phyloP scores from a whole-genome alignment of 164 flowering plant species.

The Platanus orientalis region DNA sequence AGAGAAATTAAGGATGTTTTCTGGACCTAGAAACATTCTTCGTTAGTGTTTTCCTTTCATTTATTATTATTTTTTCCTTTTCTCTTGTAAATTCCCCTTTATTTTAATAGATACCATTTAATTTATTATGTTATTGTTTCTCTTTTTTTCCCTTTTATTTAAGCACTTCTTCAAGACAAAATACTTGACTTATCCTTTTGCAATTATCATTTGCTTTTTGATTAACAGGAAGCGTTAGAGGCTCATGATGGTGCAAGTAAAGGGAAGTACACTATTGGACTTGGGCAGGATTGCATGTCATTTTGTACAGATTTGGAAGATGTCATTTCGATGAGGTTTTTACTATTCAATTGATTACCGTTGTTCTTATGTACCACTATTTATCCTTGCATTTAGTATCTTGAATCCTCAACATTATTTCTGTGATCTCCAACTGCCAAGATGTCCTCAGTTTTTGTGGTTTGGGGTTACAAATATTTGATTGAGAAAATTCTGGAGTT shows the following conservation, averaged over 20 bases:
- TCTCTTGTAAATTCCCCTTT: not conserved
- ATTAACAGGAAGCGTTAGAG: slow-evolving; percentile 76
- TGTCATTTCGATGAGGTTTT: slow-evolving; percentile 96
- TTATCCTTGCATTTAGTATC: not conserved
- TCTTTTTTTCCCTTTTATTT: not conserved
- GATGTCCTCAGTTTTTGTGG: too few relatives aligned
- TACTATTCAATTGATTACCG: not conserved
- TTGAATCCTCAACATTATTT: too few relatives aligned
- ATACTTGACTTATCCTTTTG: not conserved
- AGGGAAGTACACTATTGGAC: slow-evolving; percentile 97
- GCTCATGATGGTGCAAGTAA: slow-evolving; percentile 96
- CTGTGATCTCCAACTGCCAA: too few relatives aligned
- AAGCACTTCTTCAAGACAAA: not conserved
- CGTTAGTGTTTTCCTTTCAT: too few relatives aligned
- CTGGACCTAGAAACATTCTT: not conserved
- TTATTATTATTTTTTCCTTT: too few relatives aligned
- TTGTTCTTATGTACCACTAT: not conserved
- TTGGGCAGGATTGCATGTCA: slow-evolving; percentile 98
- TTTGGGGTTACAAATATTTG: too few relatives aligned
- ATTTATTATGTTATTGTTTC: not conserved
- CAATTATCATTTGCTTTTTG: slow-evolving; percentile 5
- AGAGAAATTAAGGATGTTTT: not conserved
- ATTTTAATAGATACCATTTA: not conserved
- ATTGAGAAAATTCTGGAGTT: too few relatives aligned
- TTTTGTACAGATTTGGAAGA: slow-evolving; percentile 94